A percentile compares a stretch with the other conserved stretches of the same genome.
Evolutionary conservation across 208 protist genomes (phyloP).

Genomic region (Leishmania martiniquensis): DNA sequence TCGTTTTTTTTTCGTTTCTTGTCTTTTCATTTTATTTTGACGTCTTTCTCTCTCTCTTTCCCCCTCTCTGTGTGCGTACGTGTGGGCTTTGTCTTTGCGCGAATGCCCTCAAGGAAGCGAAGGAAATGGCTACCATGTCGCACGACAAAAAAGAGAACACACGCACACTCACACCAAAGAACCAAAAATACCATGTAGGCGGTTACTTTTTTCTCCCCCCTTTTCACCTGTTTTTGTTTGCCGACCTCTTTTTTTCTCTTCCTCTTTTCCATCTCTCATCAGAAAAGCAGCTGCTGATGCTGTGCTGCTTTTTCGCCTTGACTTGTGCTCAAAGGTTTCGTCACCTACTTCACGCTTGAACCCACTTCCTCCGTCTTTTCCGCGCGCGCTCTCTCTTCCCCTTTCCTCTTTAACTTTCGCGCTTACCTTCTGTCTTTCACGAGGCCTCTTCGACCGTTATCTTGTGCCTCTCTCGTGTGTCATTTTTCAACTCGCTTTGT

Average conservation of each 20-base stretch:
- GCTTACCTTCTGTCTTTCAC: too few relatives aligned
- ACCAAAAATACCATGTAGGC: too few relatives aligned
- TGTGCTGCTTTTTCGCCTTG: not conserved
- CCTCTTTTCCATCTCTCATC: not conserved
- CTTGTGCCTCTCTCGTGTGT: too few relatives aligned
- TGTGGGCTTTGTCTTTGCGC: too few relatives aligned
- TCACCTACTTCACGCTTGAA: not conserved
- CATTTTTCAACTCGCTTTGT: too few relatives aligned
- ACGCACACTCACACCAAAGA: too few relatives aligned
- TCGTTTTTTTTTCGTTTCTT: not conserved
- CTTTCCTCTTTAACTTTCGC: too few relatives aligned
- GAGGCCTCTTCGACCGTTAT: too few relatives aligned
- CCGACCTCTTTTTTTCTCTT: too few relatives aligned
- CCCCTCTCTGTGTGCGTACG: constrained; percentile 6
- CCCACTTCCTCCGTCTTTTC: not conserved
- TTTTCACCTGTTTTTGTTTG: not conserved
- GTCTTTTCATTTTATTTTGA: not conserved
- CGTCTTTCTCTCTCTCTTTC: not conserved
- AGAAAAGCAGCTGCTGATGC: not conserved
- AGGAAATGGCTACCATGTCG: too few relatives aligned
- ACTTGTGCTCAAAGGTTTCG: not conserved
- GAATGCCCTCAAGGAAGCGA: too few relatives aligned
- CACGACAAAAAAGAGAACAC: too few relatives aligned
- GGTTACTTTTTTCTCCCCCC: not conserved
- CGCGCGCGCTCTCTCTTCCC: not conserved